phyloP scores from a whole-genome alignment of 768 basidiomycete genomes.

The Imleria badia region DNA sequence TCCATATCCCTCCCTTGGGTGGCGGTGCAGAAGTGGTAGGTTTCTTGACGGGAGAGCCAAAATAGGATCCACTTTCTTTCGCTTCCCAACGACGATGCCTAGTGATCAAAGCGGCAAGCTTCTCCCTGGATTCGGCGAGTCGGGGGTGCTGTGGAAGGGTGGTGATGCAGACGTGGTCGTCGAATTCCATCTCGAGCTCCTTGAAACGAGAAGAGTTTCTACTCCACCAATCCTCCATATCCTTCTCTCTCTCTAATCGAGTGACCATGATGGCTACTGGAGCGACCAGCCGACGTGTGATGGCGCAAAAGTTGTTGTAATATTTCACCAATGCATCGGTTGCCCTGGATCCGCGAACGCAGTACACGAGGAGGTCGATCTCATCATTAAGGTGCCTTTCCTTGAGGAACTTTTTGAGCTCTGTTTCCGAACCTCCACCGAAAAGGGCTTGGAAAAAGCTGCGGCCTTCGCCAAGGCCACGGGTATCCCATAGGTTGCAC shows the following conservation, averaged over 20 bases:
- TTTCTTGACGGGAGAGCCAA: slow-evolving; percentile 7
- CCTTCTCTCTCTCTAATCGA: slow-evolving; percentile 29
- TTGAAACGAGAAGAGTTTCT: slow-evolving; percentile 29
- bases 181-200: slow-evolving; percentile 30
- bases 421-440: slow-evolving; percentile 9
- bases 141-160: slow-evolving; percentile 15
- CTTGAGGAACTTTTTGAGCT: slow-evolving; percentile 21
- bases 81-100: slow-evolving; percentile 7
- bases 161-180: slow-evolving; percentile 41
- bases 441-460: slow-evolving; percentile 12
- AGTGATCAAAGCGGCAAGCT: slow-evolving; percentile 16
- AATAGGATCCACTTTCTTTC: slow-evolving; percentile 5
- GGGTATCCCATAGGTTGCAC: slow-evolving; percentile 36
- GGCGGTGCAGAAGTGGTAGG: not conserved
- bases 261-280: slow-evolving; percentile 40
- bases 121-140: slow-evolving; percentile 11
- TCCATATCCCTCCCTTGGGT: not conserved
- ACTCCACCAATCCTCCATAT: slow-evolving; percentile 34
- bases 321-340: slow-evolving; percentile 27
- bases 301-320: slow-evolving; percentile 35
- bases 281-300: slow-evolving; percentile 36
- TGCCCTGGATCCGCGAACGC: slow-evolving; percentile 37
- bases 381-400: slow-evolving; percentile 24
- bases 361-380: slow-evolving; percentile 41
- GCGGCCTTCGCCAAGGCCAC: slow-evolving; percentile 35